phyloP scores from a whole-genome alignment of 805 yeast genomes.

The Metschnikowia amazonensis region DNA sequence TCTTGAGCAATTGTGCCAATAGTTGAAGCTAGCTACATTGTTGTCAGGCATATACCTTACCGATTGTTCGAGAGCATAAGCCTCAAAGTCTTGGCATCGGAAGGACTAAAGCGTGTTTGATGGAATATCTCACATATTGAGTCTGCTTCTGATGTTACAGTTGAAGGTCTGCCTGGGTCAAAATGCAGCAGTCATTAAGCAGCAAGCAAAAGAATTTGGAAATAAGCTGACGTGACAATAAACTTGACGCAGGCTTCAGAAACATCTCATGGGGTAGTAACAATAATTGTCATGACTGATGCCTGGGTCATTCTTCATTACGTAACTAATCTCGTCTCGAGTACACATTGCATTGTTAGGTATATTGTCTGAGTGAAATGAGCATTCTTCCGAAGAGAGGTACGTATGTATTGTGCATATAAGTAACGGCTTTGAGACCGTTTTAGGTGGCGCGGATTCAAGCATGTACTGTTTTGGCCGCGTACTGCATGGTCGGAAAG shows the following conservation, averaged over 20 bases:
- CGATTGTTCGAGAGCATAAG: not conserved
- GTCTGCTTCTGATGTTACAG: not conserved
- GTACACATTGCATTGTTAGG: not conserved
- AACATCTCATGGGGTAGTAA: not conserved
- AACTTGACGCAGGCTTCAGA: not conserved
- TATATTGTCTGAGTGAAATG: not conserved
- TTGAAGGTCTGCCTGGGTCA: not conserved
- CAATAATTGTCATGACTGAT: not conserved
- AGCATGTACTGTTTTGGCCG: not conserved
- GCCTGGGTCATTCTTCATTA: not conserved
- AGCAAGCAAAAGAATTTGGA: too few relatives aligned
- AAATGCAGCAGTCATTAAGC: too few relatives aligned
- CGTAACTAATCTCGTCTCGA: not conserved
- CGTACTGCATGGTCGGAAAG: not conserved
- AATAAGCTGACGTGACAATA: too few relatives aligned
- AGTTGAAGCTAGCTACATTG: not conserved
- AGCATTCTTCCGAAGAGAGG: not conserved
- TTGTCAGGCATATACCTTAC: not conserved
- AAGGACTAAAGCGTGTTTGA: not conserved
- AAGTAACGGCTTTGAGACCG: not conserved
- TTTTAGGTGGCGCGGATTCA: not conserved
- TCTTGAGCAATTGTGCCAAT: not conserved
- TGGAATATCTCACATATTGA: not conserved
- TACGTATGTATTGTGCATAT: not conserved
- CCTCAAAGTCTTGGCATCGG: not conserved